These are phyloP conservation scores for Closterium sp. DNA, from an alignment of 139 green algal species.

Conservation along the genomic window DNA sequence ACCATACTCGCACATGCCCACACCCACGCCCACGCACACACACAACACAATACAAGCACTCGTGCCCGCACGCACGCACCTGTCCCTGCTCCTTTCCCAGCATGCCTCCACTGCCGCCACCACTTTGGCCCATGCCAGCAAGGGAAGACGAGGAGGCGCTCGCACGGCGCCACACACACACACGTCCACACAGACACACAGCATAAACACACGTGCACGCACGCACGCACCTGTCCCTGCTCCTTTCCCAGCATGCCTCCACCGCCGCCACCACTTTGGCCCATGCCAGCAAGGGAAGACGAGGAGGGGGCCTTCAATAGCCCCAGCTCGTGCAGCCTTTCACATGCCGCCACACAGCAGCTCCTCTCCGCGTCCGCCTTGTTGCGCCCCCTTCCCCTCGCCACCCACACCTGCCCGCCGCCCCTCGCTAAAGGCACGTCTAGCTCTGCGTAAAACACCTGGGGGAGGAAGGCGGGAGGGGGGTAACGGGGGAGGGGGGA, in stretches of 20 bases:
- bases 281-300: neutral
- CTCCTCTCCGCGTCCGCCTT: conserved; percentile 23
- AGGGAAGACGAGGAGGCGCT: neutral
- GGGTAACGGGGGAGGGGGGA: no score
- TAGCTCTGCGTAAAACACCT: neutral
- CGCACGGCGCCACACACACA: conserved; percentile 7
- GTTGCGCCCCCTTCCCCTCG: conserved; percentile 15
- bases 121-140: neutral
- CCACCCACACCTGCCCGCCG: neutral
- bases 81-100: neutral
- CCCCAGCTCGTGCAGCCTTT: neutral
- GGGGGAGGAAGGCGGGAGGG: neutral
- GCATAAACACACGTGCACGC: no score
- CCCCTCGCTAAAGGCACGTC: conserved; percentile 2
- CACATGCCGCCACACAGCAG: conserved; percentile 14
- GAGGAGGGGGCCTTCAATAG: neutral
- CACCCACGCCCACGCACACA: no score
- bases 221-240: neutral
- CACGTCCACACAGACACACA: no score
- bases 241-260: neutral
- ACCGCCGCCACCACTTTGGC: neutral
- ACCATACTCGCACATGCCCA: no score
- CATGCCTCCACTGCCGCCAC: neutral
- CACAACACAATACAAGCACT: neutral
- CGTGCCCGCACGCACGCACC: neutral